These are phyloP conservation scores for Lumnitzera racemosa DNA, from an alignment of 345 rosid species.

Conservation along the genomic window DNA sequence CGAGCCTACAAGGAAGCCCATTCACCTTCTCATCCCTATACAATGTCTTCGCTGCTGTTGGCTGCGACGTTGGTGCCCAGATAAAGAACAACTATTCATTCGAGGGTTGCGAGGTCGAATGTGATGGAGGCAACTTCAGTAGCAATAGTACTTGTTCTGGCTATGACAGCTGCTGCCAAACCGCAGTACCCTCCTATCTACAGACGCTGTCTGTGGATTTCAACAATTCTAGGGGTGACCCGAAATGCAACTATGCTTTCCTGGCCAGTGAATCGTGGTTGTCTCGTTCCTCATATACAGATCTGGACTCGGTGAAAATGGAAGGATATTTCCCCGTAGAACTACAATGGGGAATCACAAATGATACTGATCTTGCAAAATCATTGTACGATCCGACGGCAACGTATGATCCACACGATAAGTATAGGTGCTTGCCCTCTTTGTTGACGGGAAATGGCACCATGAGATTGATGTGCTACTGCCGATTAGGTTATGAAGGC, in stretches of 20 bases:
- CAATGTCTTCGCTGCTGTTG: constrained; percentile 3
- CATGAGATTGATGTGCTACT: not conserved
- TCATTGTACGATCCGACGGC: not conserved
- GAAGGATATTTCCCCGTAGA: not conserved
- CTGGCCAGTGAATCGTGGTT: constrained; percentile 1
- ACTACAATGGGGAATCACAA: constrained; percentile 5
- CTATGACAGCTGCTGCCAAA: constrained; percentile 6
- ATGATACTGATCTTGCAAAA: not conserved
- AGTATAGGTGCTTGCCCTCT: not conserved
- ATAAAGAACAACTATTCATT: not conserved
- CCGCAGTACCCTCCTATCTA: not conserved
- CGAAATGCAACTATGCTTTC: constrained; percentile 3
- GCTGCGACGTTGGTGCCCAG: constrained; percentile 2
- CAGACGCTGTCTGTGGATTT: constrained; percentile 6
- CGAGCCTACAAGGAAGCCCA: not conserved
- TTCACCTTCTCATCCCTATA: not conserved
- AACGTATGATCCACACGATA: not conserved
- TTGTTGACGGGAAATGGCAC: not conserved
- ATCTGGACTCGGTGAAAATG: not conserved
- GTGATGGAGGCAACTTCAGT: not conserved
- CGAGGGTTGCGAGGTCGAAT: constrained; percentile 1
- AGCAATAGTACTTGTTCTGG: not conserved
- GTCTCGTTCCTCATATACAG: too few species aligned
- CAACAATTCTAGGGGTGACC: not conserved
- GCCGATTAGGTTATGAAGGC: not conserved